Conservation (phyloP, 148 eudicot species). For the Camellia lanceoleosa region DNA sequence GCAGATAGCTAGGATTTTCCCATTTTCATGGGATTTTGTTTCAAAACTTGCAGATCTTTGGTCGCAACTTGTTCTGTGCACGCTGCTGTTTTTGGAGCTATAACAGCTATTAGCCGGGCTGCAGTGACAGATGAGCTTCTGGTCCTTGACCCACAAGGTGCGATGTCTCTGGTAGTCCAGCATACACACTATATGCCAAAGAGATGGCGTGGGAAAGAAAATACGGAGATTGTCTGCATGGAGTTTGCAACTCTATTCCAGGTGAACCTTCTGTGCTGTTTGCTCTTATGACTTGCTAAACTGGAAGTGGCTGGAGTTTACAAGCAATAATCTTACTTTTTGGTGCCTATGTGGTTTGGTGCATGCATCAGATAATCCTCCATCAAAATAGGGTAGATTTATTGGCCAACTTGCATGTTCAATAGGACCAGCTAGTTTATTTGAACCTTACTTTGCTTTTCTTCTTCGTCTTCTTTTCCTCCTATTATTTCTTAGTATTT, state of each 20-base stretch:
- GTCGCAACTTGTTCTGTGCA: constrained; percentile 96
- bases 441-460: not conserved
- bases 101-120: constrained; percentile 86
- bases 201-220: constrained; percentile 94
- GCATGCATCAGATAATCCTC: not conserved
- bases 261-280: constrained; percentile 38
- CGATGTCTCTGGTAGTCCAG: constrained; percentile 77
- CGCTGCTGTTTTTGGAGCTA: constrained; percentile 94
- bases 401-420: not conserved
- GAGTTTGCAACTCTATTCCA: constrained; percentile 94
- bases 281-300: not conserved
- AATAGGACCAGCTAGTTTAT: not conserved
- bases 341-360: not conserved
- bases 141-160: constrained; percentile 83
- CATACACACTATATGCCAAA: constrained; percentile 92
- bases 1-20: not conserved
- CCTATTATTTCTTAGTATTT: too few relatives aligned
- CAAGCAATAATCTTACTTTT: not conserved
- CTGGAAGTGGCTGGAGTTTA: not conserved
- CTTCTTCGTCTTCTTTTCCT: too few relatives aligned
- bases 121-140: constrained; percentile 72
- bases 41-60: constrained; percentile 68
- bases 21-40: constrained; percentile 1
- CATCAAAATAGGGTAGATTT: not conserved
- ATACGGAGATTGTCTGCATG: constrained; percentile 52